Evolutionary conservation across 2,329 filamentous ascomycete genomes (phyloP), one percentile per base, ranked within the genome.

Genomic region (Metarhizium humberi): DNA sequence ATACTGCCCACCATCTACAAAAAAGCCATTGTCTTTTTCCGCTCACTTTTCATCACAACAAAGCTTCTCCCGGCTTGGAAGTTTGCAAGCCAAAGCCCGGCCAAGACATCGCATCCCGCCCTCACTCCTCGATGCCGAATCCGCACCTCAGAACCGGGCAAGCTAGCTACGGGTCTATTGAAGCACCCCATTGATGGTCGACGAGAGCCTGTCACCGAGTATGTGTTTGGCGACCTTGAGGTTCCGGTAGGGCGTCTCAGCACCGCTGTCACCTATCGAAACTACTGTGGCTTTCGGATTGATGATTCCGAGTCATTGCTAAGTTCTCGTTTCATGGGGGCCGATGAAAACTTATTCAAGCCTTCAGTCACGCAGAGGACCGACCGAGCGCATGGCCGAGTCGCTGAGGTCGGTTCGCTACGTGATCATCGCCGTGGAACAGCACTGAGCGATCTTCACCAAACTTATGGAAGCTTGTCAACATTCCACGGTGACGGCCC

Each of bases 1-100:
- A 77, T 75, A 36, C 75, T 97, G 52, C 91, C 94, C 14, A 92
- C 90, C 53, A 85, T 96, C 56, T 99, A 99, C 78, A 99, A 99
- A 74, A 94, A 95, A 73, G 90, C 89, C 63, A 95, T 99, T 60
- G 88, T 97, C 61, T 84, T 96, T 63, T 96, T 97, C 72, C 83
- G 94, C 57, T 91, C 91, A 2, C 78, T 99, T 49, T 96, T 89
- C 69, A 84, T 89, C 51, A 88, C 88, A 54, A 83, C 90, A 45
- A 87, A 89, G 63, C 81, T 96, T 58, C 75, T 96, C 58, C 94
- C 94, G 2, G 85, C 88, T 29, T 96, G 88, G 85, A 95, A 87
- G 72, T 87, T 95, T 65, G 84, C 78, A 45, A 81, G 87, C 65
- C 86, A 88, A 64, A 84, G 82, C 52, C 78, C 88, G 59, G 81